Evolutionary conservation across 1,284 basidiomycete genomes (phyloP), one percentile per base, ranked within the genome.

Genomic region (Pseudomicrostroma phylloplanum): DNA sequence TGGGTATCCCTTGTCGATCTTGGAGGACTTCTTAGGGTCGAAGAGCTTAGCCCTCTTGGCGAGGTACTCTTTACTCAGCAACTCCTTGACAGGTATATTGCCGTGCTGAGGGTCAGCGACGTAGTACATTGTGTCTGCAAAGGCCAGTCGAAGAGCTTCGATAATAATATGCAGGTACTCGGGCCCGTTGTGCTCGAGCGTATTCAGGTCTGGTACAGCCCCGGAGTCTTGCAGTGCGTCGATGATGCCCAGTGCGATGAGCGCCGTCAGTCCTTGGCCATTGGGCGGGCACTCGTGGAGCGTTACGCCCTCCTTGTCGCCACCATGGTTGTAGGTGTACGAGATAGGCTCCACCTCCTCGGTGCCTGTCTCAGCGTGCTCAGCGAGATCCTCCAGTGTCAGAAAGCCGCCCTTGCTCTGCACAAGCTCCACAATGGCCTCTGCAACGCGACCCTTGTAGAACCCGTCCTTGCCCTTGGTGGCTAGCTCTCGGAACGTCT

Each of bases 261-360:
- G 84, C 0, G 93, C 91, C 1, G 91, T 92, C n/a, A 97, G 85
- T 80, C 90, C 93, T 85, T 96, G 92, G 15, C 93, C 92, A 77
- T 94, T 96, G 0, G 92, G 92, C 6, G 92, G 92, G 72, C 91
- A 94, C 87, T 91, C 74, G 63, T 73, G 56, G 48, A 66, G 55
- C 19, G 60, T 69, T 30, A 74, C 67, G 62, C 84, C 73, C 67
- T 89, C 82, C 91, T 87, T 66, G 90, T 88, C n/a, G 76, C 61
- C 55, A 80, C 74, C 12, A 83, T 83, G 6, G 83, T 41, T 63
- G 79, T 92, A 96, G 0, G 88, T 91, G 79, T 94, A 94, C 61
- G 85, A 87, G 80, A 96, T 92, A 1, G 93, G 93, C 67, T 91
- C 86, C 17, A 96, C 89, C 55, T 91, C 85, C 6, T 87, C 83